phyloP scores from a whole-genome alignment of 2,329 filamentous ascomycete species.

The Colletotrichum tofieldiae region DNA sequence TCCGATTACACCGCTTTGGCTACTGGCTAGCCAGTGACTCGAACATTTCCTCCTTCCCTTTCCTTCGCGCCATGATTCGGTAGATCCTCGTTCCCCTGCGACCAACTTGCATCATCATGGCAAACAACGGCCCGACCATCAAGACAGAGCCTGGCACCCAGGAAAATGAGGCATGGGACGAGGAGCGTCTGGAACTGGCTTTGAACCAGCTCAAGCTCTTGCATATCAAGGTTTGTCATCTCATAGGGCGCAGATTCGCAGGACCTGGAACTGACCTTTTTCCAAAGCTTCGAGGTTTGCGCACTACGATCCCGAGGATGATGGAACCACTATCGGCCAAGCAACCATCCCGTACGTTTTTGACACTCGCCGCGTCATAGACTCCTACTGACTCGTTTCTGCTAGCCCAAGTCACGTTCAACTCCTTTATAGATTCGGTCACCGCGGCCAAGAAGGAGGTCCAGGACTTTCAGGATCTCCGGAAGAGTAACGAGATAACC shows the following conservation, averaged over 20 bases:
- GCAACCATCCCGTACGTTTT: conserved; percentile 66
- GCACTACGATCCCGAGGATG: conserved; percentile 66
- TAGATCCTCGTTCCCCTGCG: background rate
- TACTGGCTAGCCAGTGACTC: background rate
- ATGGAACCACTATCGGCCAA: conserved; percentile 67
- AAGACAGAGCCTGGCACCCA: conserved; percentile 32
- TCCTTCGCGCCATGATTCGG: conserved; percentile 5
- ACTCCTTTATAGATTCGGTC: conserved; percentile 64
- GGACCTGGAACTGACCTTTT: conserved; percentile 29
- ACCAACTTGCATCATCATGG: conserved; percentile 29
- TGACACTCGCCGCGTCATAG: background rate
- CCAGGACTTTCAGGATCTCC: conserved; percentile 64
- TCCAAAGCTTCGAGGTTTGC: conserved; percentile 61
- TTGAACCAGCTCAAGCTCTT: conserved; percentile 68
- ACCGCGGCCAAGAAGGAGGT: conserved; percentile 66
- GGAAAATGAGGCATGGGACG: conserved; percentile 59
- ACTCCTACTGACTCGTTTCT: conserved; percentile 42
- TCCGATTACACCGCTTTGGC: conserved; percentile 2
- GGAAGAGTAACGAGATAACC: conserved; percentile 63
- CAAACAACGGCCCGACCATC: conserved; percentile 35
- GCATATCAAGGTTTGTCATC: conserved; percentile 65
- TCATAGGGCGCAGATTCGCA: background rate
- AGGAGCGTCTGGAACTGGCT: conserved; percentile 65
- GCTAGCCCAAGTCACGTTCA: conserved; percentile 66
- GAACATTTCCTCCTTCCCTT: background rate